Conservation (phyloP, 1,284 basidiomycete species). For the Boletus chippewaensis region DNA sequence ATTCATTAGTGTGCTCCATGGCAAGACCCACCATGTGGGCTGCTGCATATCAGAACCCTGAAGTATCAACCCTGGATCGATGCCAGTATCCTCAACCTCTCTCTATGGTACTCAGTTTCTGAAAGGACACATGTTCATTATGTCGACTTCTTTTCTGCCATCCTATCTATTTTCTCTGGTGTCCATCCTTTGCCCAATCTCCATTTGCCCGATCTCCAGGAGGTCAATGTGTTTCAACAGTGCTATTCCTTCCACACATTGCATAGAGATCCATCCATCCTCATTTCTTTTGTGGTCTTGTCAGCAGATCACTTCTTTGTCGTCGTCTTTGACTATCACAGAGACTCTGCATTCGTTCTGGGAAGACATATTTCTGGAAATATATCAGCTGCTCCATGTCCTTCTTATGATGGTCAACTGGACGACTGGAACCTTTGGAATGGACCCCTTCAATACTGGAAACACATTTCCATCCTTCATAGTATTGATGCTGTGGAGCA, state of each 20-base stretch:
- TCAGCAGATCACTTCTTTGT: not conserved
- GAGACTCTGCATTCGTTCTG: not conserved
- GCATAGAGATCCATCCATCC: not conserved
- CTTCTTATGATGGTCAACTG: not conserved
- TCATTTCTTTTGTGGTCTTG: not conserved
- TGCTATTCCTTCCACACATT: not conserved
- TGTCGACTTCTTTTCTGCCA: not conserved
- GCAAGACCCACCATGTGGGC: no score
- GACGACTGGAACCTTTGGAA: not conserved
- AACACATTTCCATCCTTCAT: not conserved
- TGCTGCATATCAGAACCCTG: no score
- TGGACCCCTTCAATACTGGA: constrained; percentile 1
- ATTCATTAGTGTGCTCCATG: no score
- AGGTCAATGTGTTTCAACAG: not conserved
- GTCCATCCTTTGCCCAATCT: not conserved
- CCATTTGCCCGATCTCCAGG: no score
- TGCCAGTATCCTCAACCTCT: no score
- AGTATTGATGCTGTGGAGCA: not conserved
- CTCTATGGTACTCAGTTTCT: no score
- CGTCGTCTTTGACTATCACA: not conserved
- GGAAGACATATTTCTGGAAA: constrained; percentile 1
- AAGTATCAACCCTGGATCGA: no score
- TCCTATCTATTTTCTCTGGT: not conserved
- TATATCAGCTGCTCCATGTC: not conserved
- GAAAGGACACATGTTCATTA: not conserved